Evolutionary conservation across 2,329 filamentous ascomycete species (phyloP).

Genomic region (Phoma sp.): DNA sequence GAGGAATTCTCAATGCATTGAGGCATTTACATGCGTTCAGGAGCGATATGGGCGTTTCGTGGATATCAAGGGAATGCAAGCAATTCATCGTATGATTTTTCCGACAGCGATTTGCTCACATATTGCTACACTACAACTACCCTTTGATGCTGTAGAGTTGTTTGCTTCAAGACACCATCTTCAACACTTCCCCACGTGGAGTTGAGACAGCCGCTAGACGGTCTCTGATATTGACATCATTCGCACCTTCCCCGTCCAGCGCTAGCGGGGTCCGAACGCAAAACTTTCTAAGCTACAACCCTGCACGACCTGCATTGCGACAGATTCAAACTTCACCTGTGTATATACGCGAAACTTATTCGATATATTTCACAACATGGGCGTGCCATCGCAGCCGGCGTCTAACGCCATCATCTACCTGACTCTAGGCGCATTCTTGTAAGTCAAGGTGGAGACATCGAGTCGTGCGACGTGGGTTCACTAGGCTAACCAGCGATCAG

Average conservation of each 20-base stretch:
- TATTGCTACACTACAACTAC: neutral
- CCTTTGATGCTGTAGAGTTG: no score
- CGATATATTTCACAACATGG: conserved; percentile 62
- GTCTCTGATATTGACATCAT: conserved; percentile 29
- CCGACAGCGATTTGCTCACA: neutral
- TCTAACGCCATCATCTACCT: conserved; percentile 86
- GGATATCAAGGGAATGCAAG: conserved; percentile 6
- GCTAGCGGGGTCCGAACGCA: conserved; percentile 31
- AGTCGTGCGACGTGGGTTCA: conserved; percentile 8
- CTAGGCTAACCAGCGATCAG: conserved; percentile 52
- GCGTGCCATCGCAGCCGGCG: conserved; percentile 75
- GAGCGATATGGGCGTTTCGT: conserved; percentile 34
- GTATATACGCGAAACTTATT: conserved; percentile 8
- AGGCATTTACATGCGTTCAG: conserved; percentile 31
- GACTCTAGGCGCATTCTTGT: conserved; percentile 81
- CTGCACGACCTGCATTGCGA: conserved; percentile 23
- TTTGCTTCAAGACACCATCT: neutral
- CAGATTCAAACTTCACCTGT: conserved; percentile 17
- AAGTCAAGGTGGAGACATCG: conserved; percentile 39
- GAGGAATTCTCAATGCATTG: neutral
- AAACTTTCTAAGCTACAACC: conserved; percentile 34
- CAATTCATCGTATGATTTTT: neutral
- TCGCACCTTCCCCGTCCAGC: conserved; percentile 20
- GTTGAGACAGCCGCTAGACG: neutral
- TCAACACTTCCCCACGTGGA: conserved; percentile 11